Evolutionary conservation across 2,329 filamentous ascomycete genomes (phyloP), one percentile per base, ranked within the genome.

Genomic region (Fusarium torreyae): DNA sequence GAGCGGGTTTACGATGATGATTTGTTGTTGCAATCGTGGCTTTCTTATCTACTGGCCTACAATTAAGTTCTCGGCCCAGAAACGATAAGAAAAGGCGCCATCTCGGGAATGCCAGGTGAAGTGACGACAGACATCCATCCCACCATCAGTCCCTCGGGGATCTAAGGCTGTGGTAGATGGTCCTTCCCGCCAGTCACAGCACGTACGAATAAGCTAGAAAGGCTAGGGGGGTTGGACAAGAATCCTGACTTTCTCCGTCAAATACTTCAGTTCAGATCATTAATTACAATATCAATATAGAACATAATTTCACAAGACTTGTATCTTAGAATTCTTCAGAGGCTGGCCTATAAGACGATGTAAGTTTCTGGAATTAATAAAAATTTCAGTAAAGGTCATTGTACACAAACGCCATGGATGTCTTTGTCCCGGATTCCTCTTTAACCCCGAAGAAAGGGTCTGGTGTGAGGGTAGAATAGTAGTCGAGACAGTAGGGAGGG

Each of bases 71-170:
- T 65, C 49, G 50, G 64, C 34, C 58, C 50, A 66, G 58, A 48
- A 57, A 49, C 40, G 71, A 72, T 66, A 70, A 63, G 49, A 61
- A 57, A 45, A 55, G 48, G 22, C 45, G 48, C 48, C 49, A 36
- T 59, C 49, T 56, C 18, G 38, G 43, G 54, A 57, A 54, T 44
- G 36, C 52, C 46, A 34, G 55, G 63, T 53, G 56, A 64, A 52
- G 68, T 72, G 72, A 74, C 70, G 70, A 74, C 70, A 72, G 44
- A 62, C 38, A 52, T 66, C 45, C 55, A 52, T 66, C 45, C 55
- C 61, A 68, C 63, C 59, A 70, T 40, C 38, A 20, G 46, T 38
- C 39, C 42, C 51, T 31, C 28, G 39, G 39, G 55, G 59, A 58
- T 63, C 44, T 44, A 46, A 50, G 52, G 44, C 45, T 57, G 64